Base-by-base conservation (phyloP, 78 protist genomes). In the Dictyostelium discoideum region DNA sequence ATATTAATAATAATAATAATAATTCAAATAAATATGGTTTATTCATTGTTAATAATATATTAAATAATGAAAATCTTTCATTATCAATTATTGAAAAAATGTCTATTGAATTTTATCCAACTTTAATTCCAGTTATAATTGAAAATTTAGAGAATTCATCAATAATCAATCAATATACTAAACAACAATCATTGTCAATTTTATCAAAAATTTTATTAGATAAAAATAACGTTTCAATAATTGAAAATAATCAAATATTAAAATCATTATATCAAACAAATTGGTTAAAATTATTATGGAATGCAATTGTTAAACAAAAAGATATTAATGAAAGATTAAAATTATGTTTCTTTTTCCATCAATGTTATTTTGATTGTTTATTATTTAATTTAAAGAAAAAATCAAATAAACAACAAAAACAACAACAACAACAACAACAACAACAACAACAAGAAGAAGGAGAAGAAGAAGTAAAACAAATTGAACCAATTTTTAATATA, bases 321-420 rank as follows among this genome's bases (percentile, higher is more conserved):
- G 88, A 82, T 72, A 29, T 67, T 2, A 72, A 82, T 32, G 95
- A 90, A 60, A 63, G 76, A 72, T 73, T 90, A 74, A 90, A 90
- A 48, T 14, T 82, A 14, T 46, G 74, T 46, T 90, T 90, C 42
- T 63, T 67, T 24, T 88, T 88, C 24, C 80, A 80, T 22, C 79
- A 14, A 80, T 29, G 85, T 63, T 87, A 65, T 42, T 87, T 79
- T 11, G 46, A 81, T 69, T 42, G 37, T 72, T 40, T 81, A 32
- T 22, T 67, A 3, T 16, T 65, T 6, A 20, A 79, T 13, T 82
- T 60, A 42, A n/a, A 32, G 37, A 32, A 79, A 48, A 74, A 74
- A 18, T 74, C 48, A 13, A 74, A 16, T 37, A 26, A 69, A 22
- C 8, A 69, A 69, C 65, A 54, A 54, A 18, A 54, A 16, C 24